Conservation (phyloP, 2,329 filamentous ascomycete species). For the Aphanoascus verrucosus region DNA sequence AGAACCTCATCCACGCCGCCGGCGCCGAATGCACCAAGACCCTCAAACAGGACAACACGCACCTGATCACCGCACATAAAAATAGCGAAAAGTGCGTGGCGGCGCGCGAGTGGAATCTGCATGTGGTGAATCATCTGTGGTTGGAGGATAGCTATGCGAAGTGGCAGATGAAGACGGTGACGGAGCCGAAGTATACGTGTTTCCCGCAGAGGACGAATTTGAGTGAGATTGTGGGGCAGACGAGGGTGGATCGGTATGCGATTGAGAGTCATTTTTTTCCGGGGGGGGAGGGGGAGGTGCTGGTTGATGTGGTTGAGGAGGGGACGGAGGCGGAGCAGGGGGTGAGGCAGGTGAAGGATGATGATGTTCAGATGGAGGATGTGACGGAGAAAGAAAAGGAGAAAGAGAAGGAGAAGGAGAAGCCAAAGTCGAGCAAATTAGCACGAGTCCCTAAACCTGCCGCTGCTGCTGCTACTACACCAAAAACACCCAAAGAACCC, state of each 20-base stretch:
- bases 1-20: conserved; percentile 74
- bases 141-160: conserved; percentile 93
- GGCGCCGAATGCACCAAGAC: conserved; percentile 90
- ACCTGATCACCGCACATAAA: conserved; percentile 82
- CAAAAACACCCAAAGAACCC: conserved; percentile 14
- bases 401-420: conserved; percentile 9
- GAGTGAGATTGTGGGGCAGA: conserved; percentile 85
- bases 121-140: conserved; percentile 92
- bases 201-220: conserved; percentile 87
- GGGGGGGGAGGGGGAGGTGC: conserved; percentile 19
- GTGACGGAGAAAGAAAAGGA: conserved; percentile 7
- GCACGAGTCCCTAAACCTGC: conserved; percentile 8
- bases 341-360: conserved; percentile 29
- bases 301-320: no score
- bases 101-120: conserved; percentile 81
- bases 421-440: neutral
- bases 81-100: conserved; percentile 89
- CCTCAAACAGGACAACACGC: conserved; percentile 89
- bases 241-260: conserved; percentile 61
- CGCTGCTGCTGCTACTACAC: no score
- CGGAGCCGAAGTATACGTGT: conserved; percentile 65
- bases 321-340: conserved; percentile 19
- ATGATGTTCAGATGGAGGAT: conserved; percentile 19
- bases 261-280: conserved; percentile 60
- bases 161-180: conserved; percentile 63